A percentile compares a stretch with the other conserved stretches of the same genome.
These are phyloP conservation scores for Pyrenula aspistea DNA, from an alignment of 495 filamentous ascomycete species.

Conservation along the genomic window DNA sequence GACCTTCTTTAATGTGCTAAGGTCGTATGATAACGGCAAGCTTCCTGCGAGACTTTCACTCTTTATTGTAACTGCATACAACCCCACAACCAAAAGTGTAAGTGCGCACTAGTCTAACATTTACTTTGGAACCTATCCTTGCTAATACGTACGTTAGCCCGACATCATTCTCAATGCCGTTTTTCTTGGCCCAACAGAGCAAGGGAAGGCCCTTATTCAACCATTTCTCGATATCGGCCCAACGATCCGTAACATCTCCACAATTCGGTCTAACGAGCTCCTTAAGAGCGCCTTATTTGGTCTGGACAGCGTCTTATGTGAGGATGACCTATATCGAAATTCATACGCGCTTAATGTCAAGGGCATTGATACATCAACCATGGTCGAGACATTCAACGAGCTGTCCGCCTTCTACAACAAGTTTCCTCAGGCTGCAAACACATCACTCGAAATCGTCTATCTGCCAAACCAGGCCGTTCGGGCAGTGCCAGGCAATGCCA, in stretches of 20 bases:
- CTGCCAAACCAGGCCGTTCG: slow-evolving; percentile 17
- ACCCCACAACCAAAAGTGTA: background rate
- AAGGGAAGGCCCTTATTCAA: slow-evolving; percentile 4
- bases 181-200: slow-evolving; percentile 5
- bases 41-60: background rate
- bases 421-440: background rate
- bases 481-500: slow-evolving; percentile 12
- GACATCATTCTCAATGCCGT: slow-evolving; percentile 6
- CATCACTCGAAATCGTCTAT: slow-evolving; percentile 12
- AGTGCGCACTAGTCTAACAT: background rate
- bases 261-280: slow-evolving; percentile 7
- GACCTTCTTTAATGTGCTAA: too few species aligned
- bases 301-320: background rate
- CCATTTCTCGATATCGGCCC: slow-evolving; percentile 7
- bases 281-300: slow-evolving; percentile 5
- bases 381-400: background rate
- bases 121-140: slow-evolving; percentile 1
- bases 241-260: slow-evolving; percentile 3
- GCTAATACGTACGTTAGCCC: too few species aligned
- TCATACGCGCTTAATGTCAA: background rate
- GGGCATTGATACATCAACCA: background rate
- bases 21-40: too few species aligned
- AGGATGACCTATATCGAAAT: background rate
- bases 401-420: background rate
- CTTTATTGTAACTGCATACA: background rate